Base-by-base conservation (phyloP, 371 early-diverging fungal genomes). In the Batkoa obscura region DNA sequence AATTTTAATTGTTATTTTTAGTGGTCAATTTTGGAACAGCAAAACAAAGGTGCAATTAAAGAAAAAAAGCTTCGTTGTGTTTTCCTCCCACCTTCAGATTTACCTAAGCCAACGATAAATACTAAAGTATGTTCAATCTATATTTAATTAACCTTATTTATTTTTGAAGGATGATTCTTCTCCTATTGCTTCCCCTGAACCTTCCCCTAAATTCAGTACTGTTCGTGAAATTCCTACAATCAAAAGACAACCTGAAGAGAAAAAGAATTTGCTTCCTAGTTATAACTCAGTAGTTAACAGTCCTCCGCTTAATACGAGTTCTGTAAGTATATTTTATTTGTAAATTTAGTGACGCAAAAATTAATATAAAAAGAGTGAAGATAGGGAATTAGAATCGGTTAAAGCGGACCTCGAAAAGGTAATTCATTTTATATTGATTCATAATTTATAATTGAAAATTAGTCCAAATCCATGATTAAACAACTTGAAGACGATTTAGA, bases 21-120 rank as follows among this genome's bases (percentile, higher is more conserved):
- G 82, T 81, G 82, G 82, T 57, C 65, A 9, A 58, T 61, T 43
- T 59, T 75, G 33, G 82, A 81, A 58, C 64, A 64, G 34, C 66
- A 68, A 9, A 65, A 68, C 50, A 72, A 60, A 59, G 67, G 61
- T 12, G 63, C 63, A 48, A 75, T 82, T 56, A 70, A 70, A 48
- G 80, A 82, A 60, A 73, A 73, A 37, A 82, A 79, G 62, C 68
- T 82, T 35, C 76, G 75, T 34, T 79, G 79, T 57, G 71, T 64
- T 0, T 82, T 68, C 61, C 61, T 72, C 55, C 69, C 67, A 47
- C 62, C 70, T 35, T 1, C 49, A 34, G 61, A 60, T 43, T 34
- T 42, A 32, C 15, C 13, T 3, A 36, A 32, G 17, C 23, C 8
- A 33, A 50, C 10, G 12, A 49, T n/a, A 36, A 1, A 36, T 31